Evolutionary conservation across 495 filamentous ascomycete species (phyloP), one percentile per base, ranked within the genome.

Genomic region (Sordaria brevicollis): DNA sequence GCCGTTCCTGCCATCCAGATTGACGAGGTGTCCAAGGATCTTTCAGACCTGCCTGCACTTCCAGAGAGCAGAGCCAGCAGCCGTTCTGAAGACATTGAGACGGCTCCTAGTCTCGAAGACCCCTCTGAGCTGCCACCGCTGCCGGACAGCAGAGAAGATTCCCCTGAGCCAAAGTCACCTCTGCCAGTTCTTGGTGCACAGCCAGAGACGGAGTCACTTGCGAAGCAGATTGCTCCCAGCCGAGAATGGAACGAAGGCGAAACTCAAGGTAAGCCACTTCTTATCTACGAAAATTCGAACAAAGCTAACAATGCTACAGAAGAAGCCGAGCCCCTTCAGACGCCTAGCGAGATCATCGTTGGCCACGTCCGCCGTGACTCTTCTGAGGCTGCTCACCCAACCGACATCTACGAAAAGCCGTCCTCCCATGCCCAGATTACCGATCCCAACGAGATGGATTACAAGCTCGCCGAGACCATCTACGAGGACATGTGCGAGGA

Each of bases 281-380:
- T 21, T 19, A 15, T 6, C 4, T 4, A 54, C 2, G 3, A 15
- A 29, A 10, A 4, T 21, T 29, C 15, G 10, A 13, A 6, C 5
- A 6, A 57, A 57, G 2, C 49, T 57, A 29, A 57, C 21, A 29
- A 29, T 7, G 3, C 1, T 15, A 29, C 49, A 57, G 49, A 57
- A 0, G 49, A 57, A 31, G 1, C 2, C 25, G 7, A n/a, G n/a
- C 31, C 2, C 49, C 25, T 4, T n/a, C n/a, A n/a, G n/a, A 67
- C 70, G 10, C 67, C 73, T 4, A 41, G 49, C 15, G 77, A 76
- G 15, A 38, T 78, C 65, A 67, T 77, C 17, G 76, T 74, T 62
- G 74, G 72, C 35, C 70, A 71, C 21, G 74, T 76, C 73, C 68
- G 71, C 13, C 70, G 71, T 10, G 71, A 78, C 19, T 67, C 69